Percentiles rank a stretch among this genome's conserved stretches.
Conservation (phyloP, 2,329 filamentous ascomycete genomes). For the Phyllosticta capitalensis region DNA sequence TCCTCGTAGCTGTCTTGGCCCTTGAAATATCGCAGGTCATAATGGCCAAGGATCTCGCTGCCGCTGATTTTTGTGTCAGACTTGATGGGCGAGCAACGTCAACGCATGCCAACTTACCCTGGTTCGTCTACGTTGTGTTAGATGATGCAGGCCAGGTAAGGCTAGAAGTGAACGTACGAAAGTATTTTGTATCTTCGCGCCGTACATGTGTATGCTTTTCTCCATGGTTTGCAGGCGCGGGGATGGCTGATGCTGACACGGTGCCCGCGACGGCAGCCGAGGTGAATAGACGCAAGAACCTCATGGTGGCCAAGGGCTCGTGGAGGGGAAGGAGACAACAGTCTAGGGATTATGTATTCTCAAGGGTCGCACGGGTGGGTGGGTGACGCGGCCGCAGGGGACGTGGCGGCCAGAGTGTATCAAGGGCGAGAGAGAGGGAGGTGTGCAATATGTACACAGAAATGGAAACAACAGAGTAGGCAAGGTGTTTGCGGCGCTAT, state of each 20-base stretch:
- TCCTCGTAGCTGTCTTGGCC: conserved; percentile 55
- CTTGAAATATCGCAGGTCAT: conserved; percentile 63
- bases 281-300: background rate
- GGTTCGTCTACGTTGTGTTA: conserved; percentile 6
- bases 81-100: background rate
- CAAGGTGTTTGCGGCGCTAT: background rate
- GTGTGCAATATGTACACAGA: background rate
- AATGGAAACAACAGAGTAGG: background rate
- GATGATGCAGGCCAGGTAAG: background rate
- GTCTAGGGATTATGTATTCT: background rate
- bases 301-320: background rate
- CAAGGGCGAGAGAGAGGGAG: background rate
- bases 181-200: conserved; percentile 3
- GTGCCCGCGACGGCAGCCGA: background rate
- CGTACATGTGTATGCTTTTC: background rate
- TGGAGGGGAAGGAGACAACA: background rate
- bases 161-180: conserved; percentile 3
- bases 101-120: background rate
- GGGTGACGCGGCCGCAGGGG: background rate
- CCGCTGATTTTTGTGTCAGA: conserved; percentile 11
- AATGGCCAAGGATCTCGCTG: conserved; percentile 56
- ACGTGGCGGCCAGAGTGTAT: background rate
- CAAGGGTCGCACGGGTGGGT: background rate
- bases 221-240: background rate
- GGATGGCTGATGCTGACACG: background rate